These are phyloP conservation scores for Pseudonitzschia pungens DNA, from an alignment of 108 stramenopile species.

Conservation along the genomic window DNA sequence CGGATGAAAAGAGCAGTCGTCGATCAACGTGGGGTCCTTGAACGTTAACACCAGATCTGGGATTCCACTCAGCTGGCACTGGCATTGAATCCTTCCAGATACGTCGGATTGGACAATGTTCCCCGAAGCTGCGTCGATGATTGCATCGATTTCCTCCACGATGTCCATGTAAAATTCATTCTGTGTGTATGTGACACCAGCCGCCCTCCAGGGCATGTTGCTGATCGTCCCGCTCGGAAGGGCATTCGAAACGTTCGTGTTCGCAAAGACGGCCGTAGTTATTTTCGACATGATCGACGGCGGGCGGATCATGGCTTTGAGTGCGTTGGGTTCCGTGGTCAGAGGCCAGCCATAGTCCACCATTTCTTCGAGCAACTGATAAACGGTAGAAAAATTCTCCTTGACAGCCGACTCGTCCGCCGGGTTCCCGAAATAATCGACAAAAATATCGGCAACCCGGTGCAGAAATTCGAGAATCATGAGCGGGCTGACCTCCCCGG, in stretches of 20 bases:
- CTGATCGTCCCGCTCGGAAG: conserved; percentile 90
- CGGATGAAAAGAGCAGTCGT: conserved; percentile 98
- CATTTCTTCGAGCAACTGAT: conserved; percentile 98
- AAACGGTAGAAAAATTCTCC: conserved; percentile 96
- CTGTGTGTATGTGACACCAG: conserved; percentile 88
- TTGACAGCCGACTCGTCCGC: conserved; percentile 95
- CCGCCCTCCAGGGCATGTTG: conserved; percentile 98
- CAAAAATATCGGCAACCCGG: conserved; percentile 92
- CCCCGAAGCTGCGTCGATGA: conserved; percentile 79
- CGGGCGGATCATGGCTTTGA: conserved; percentile 94
- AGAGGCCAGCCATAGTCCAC: conserved; percentile 97
- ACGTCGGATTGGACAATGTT: conserved; percentile 90
- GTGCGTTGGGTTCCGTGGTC: conserved; percentile 98
- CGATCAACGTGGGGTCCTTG: conserved; percentile 86
- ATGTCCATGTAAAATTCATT: conserved; percentile 99
- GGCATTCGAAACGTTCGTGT: conserved; percentile 63
- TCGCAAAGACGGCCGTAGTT: conserved; percentile 31
- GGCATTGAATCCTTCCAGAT: conserved; percentile 87
- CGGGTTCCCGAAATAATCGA: conserved; percentile 91
- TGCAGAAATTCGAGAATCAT: conserved; percentile 96
- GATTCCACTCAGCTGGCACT: conserved; percentile 90
- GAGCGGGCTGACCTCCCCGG: conserved; percentile 87
- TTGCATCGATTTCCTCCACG: conserved; percentile 95
- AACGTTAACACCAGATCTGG: conserved; percentile 95
- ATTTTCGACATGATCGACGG: conserved; percentile 88